Evolutionary conservation across 2,329 filamentous ascomycete genomes (phyloP), one percentile per base, ranked within the genome.

Genomic region (Aspergillus tamarii): DNA sequence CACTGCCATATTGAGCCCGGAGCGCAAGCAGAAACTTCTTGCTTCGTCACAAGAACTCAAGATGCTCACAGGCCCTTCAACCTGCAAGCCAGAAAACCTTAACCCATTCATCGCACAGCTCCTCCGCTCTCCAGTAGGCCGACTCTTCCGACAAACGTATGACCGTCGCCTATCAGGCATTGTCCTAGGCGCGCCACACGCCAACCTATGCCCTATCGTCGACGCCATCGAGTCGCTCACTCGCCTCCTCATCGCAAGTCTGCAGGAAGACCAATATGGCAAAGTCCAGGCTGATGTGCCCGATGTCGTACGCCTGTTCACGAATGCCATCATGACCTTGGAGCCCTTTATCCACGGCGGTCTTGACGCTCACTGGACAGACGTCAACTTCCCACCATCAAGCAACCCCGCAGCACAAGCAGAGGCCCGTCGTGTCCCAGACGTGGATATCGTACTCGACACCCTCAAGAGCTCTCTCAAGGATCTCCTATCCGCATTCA

Each of bases 211-310:
- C 34, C 80, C 90, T 19, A 89, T 93, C 68, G 78, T 91, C 57
- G 88, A 94, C 73, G 90, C 92, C 1, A 84, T 89, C n/a, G 87
- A 88, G 64, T 86, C 90, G 0, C 80, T 95, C 45, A 88, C 87
- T 14, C 84, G 85, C 57, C 83, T 98, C 32, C 86, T 91, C 0
- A 85, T 92, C 4, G 86, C 86, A 66, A 94, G 91, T 76, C 79
- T 97, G 60, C 82, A 83, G 4, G 94, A 98, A 77, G 94, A 98
- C 75, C 85, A 85, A 54, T 95, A 89, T 73, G 94, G 94, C 16
- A 91, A 92, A 69, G 94, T 96, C n/a, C 90, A 96, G 68, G 84
- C 88, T 50, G 91, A 95, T 67, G 88, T 98, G 2, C 87, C 91
- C 1, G 80, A 80, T 56, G 89, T 96, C 62, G 87, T 97, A 57